phyloP scores from a whole-genome alignment of 768 basidiomycete genomes.

The Macrolepiota albuminosa region DNA sequence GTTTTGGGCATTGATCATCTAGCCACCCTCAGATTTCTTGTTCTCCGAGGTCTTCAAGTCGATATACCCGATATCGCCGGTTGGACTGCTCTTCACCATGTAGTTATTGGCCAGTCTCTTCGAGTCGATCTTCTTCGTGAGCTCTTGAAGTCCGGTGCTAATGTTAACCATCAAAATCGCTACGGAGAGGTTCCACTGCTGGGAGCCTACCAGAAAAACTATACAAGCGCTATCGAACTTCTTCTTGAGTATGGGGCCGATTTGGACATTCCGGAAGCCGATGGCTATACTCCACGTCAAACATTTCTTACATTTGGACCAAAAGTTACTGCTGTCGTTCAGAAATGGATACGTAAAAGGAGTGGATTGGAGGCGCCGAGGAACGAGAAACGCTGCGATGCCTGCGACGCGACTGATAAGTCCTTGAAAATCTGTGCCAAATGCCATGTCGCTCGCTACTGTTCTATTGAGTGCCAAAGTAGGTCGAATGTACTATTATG shows the following conservation, averaged over 20 bases:
- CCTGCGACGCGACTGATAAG: slow-evolving; percentile 22
- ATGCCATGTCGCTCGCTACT: slow-evolving; percentile 46
- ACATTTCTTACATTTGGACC: slow-evolving; percentile 34
- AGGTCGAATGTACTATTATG: slow-evolving; percentile 13
- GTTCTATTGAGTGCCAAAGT: slow-evolving; percentile 53
- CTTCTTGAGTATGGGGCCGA: slow-evolving; percentile 48
- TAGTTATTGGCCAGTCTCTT: slow-evolving; percentile 23
- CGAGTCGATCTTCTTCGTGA: slow-evolving; percentile 28
- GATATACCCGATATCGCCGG: slow-evolving; percentile 42
- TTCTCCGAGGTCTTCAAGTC: slow-evolving; percentile 33
- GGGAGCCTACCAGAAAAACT: slow-evolving; percentile 26
- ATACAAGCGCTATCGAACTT: slow-evolving; percentile 31
- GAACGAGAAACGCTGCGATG: slow-evolving; percentile 41
- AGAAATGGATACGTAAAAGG: slow-evolving; percentile 43
- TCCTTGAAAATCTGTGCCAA: slow-evolving; percentile 37
- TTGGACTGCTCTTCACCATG: slow-evolving; percentile 46
- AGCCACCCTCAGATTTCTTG: slow-evolving; percentile 25
- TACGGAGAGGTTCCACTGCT: slow-evolving; percentile 42
- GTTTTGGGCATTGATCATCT: neutral
- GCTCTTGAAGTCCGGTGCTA: slow-evolving; percentile 40
- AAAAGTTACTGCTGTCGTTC: slow-evolving; percentile 36
- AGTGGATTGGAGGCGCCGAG: slow-evolving; percentile 36
- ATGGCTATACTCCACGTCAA: slow-evolving; percentile 28
- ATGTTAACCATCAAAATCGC: slow-evolving; percentile 43
- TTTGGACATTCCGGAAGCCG: slow-evolving; percentile 31